Percentiles rank a stretch among this genome's conserved stretches.
Conservation (phyloP, 768 basidiomycete genomes). For the Collybia mongolica region DNA sequence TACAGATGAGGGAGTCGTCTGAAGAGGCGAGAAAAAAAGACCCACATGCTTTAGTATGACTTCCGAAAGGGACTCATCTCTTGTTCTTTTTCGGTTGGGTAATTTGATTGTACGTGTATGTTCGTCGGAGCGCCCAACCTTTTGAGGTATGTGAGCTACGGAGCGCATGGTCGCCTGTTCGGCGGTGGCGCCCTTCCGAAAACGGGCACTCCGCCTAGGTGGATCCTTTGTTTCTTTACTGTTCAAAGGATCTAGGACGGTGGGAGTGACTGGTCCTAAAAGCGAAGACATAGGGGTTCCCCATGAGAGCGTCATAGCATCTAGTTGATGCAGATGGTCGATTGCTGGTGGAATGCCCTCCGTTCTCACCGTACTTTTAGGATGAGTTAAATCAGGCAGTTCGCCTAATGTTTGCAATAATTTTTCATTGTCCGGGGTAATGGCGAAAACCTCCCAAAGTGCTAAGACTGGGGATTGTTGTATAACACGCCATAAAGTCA, state of each 20-base stretch:
- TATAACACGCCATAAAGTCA: neutral
- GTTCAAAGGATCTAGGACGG: no score
- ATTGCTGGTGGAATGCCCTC: neutral
- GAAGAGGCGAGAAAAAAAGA: no score
- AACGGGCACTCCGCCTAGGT: no score
- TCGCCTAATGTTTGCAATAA: conserved; percentile 1
- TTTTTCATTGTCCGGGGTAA: conserved; percentile 2
- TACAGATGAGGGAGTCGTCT: no score
- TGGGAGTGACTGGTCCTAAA: no score
- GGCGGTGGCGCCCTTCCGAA: no score
- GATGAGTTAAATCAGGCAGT: neutral
- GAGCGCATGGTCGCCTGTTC: neutral
- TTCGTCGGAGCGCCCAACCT: neutral
- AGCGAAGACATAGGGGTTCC: neutral
- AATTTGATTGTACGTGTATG: neutral
- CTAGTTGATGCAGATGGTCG: neutral
- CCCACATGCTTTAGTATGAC: no score
- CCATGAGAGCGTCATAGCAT: neutral
- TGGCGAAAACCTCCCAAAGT: conserved; percentile 8
- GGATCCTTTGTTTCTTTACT: no score
- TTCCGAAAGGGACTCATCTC: no score
- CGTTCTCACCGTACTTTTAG: neutral
- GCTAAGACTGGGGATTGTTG: conserved; percentile 3
- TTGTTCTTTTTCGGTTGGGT: neutral
- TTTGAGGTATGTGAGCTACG: neutral